Evolutionary conservation across 2,329 filamentous ascomycete genomes (phyloP).

Genomic region (Pseudogymnoascus sp.): DNA sequence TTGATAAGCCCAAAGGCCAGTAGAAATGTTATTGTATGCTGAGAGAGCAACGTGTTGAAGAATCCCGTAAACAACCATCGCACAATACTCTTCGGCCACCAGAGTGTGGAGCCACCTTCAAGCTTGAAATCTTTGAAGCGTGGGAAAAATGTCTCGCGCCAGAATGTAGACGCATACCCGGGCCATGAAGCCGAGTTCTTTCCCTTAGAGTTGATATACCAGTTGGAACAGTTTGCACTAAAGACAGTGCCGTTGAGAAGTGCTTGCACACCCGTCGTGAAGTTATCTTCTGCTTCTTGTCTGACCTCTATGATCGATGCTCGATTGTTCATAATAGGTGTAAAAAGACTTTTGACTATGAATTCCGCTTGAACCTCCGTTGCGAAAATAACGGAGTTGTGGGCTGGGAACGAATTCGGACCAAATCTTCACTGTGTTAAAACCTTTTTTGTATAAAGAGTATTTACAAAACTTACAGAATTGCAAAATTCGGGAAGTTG

Average conservation of each 20-base stretch:
- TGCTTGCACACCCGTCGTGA: constrained; percentile 27
- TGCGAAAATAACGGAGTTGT: constrained; percentile 29
- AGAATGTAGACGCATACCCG: constrained; percentile 26
- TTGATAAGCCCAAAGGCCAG: background rate
- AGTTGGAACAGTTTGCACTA: constrained; percentile 33
- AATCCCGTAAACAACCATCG: background rate
- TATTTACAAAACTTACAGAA: constrained; percentile 11
- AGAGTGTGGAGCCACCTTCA: constrained; percentile 11
- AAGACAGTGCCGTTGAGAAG: constrained; percentile 31
- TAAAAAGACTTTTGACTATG: constrained; percentile 25
- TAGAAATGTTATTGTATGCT: background rate
- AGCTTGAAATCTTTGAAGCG: constrained; percentile 17
- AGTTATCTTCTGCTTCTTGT: constrained; percentile 27
- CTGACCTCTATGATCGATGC: constrained; percentile 32
- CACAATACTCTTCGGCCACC: constrained; percentile 6
- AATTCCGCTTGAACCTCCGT: constrained; percentile 28
- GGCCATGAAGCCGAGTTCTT: constrained; percentile 35
- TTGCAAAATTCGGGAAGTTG: constrained; percentile 25
- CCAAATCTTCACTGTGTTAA: constrained; percentile 15
- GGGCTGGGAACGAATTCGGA: constrained; percentile 26
- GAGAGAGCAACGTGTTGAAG: background rate
- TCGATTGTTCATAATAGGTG: constrained; percentile 28
- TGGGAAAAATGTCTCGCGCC: constrained; percentile 25
- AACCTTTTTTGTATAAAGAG: background rate
- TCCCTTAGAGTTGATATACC: constrained; percentile 34